phyloP scores from a whole-genome alignment of 2,329 filamentous ascomycete genomes.

The Colletotrichum sp. region DNA sequence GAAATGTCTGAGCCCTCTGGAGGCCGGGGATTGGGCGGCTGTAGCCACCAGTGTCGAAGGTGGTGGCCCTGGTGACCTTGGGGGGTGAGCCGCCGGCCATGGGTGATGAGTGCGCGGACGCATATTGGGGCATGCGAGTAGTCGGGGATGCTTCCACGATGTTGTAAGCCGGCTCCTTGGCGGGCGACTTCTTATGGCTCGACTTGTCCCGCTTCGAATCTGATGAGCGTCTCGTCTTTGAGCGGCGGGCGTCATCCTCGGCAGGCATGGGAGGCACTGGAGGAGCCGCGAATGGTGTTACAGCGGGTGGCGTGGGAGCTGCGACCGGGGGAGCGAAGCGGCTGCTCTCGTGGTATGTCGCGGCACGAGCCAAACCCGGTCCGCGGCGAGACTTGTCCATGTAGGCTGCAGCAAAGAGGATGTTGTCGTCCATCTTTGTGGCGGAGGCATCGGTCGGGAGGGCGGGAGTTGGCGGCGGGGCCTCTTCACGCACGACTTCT shows the following conservation, averaged over 20 bases:
- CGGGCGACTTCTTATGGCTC: conserved; percentile 21
- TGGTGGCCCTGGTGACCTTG: conserved; percentile 35
- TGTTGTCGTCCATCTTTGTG: background rate
- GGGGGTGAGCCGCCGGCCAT: conserved; percentile 35
- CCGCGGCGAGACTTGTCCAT: conserved; percentile 17
- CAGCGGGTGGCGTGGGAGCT: conserved; percentile 15
- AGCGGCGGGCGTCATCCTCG: conserved; percentile 21
- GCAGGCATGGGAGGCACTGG: background rate
- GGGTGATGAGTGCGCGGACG: conserved; percentile 30
- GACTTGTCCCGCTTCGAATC: conserved; percentile 22
- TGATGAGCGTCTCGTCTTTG: conserved; percentile 21
- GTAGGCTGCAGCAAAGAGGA: conserved; percentile 19
- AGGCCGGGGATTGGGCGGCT: conserved; percentile 29
- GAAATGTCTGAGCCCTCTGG: conserved; percentile 37
- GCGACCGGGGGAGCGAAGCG: conserved; percentile 4
- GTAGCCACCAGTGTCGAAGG: conserved; percentile 33
- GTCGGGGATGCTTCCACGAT: conserved; percentile 33
- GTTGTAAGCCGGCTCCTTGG: conserved; percentile 15
- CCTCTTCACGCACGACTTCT: background rate
- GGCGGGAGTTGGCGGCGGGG: background rate
- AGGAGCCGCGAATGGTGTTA: background rate
- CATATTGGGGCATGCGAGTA: conserved; percentile 28
- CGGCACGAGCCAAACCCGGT: background rate
- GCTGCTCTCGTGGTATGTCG: background rate
- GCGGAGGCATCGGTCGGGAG: background rate